Evolutionary conservation across 306 rosid species (phyloP).

Genomic region (Macrotyloma uniflorum): DNA sequence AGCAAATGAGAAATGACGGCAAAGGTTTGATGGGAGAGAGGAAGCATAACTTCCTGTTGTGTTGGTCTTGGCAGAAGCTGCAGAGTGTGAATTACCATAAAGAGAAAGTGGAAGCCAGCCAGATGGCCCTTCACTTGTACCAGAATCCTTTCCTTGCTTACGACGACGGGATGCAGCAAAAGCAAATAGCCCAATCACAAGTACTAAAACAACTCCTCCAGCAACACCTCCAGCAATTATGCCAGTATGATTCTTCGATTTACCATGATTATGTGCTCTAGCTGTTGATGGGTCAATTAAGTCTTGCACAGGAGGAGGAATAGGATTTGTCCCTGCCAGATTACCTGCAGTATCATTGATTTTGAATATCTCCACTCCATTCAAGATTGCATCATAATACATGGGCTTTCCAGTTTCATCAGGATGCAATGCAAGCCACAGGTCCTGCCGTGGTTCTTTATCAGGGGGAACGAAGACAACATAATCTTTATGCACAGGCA

Average conservation of each 20-base stretch:
- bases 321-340: constrained; percentile 85
- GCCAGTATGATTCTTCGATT: constrained; percentile 57
- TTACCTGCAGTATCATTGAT: constrained; percentile 54
- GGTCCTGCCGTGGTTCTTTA: constrained; percentile 71
- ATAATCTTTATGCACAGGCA: constrained; percentile 61
- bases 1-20: constrained; percentile 97
- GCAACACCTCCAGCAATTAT: constrained; percentile 68
- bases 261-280: constrained; percentile 51
- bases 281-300: constrained; percentile 57
- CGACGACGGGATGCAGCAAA: constrained; percentile 48
- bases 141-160: constrained; percentile 65
- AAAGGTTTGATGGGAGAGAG: constrained; percentile 92
- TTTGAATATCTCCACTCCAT: constrained; percentile 92
- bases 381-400: constrained; percentile 66
- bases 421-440: constrained; percentile 84
- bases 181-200: constrained; percentile 62
- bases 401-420: constrained; percentile 5
- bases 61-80: constrained; percentile 90
- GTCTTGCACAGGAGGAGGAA: constrained; percentile 60
- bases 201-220: constrained; percentile 69
- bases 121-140: constrained; percentile 89
- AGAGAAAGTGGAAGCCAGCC: constrained; percentile 99
- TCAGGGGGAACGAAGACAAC: constrained; percentile 60
- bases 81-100: constrained; percentile 91
- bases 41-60: constrained; percentile 90